phyloP scores from a whole-genome alignment of 78 protist genomes.

The Pigoraptor vietnamica region DNA sequence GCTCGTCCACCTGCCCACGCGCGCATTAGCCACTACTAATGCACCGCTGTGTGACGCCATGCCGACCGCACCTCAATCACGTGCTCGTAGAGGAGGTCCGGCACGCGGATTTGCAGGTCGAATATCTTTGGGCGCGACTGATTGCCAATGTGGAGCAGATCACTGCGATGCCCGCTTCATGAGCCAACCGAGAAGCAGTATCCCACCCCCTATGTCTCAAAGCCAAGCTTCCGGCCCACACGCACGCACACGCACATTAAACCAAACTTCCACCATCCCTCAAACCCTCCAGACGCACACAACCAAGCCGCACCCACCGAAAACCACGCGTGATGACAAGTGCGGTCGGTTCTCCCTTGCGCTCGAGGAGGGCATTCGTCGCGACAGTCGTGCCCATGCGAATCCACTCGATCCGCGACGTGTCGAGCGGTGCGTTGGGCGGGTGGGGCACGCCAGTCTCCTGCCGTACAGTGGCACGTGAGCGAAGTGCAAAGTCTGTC shows the following conservation, averaged over 20 bases:
- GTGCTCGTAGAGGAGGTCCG: slow-evolving; percentile 58
- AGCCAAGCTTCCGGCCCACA: too few relatives aligned
- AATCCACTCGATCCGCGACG: slow-evolving; percentile 47
- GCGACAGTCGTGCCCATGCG: slow-evolving; percentile 98
- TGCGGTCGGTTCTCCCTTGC: slow-evolving; percentile 77
- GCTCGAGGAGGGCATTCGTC: slow-evolving; percentile 93
- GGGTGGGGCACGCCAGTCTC: not conserved
- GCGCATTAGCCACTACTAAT: too few relatives aligned
- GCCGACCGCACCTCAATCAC: slow-evolving; percentile 11
- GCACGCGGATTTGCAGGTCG: slow-evolving; percentile 60
- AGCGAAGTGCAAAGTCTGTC: too few relatives aligned
- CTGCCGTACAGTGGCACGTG: too few relatives aligned
- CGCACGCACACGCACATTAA: too few relatives aligned
- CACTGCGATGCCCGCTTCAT: too few relatives aligned
- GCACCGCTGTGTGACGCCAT: too few relatives aligned
- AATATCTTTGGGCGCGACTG: slow-evolving; percentile 88
- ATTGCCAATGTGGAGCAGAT: slow-evolving; percentile 79
- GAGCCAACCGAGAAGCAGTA: too few relatives aligned
- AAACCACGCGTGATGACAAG: slow-evolving; percentile 77
- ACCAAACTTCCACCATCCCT: too few relatives aligned
- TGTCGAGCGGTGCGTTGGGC: slow-evolving; percentile 22
- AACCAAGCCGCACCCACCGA: too few relatives aligned
- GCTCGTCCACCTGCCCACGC: slow-evolving; percentile 47
- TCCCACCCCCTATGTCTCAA: too few relatives aligned
- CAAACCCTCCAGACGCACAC: not conserved